phyloP scores from a whole-genome alignment of 306 rosid genomes.

The Lupinus albus region DNA sequence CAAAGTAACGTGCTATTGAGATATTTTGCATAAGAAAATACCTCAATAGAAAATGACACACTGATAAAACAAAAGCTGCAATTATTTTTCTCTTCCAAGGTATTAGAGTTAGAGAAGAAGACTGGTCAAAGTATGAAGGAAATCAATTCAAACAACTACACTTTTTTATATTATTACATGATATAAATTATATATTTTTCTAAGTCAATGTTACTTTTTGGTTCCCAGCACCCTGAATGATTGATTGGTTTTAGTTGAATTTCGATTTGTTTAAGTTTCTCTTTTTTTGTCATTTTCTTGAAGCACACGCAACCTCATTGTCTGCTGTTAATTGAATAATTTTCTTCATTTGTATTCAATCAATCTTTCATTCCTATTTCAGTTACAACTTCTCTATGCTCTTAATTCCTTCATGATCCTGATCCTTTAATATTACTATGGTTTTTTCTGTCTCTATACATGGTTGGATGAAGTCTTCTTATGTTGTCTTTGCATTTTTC shows the following conservation, averaged over 20 bases:
- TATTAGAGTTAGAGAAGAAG: not conserved
- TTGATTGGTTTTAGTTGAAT: slow-evolving; percentile 22
- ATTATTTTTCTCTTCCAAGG: not conserved
- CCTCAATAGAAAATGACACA: not conserved
- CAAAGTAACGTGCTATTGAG: not conserved
- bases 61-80: not conserved
- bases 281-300: slow-evolving; percentile 44
- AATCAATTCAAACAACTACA: not conserved
- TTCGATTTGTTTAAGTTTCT: slow-evolving; percentile 8
- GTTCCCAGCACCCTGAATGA: slow-evolving; percentile 12
- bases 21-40: not conserved
- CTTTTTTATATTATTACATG: not conserved
- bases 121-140: slow-evolving; percentile 5
- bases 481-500: slow-evolving; percentile 65
- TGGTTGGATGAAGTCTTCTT: slow-evolving; percentile 50
- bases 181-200: slow-evolving; percentile 2
- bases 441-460: slow-evolving; percentile 44
- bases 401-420: slow-evolving; percentile 36
- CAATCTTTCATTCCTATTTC: slow-evolving; percentile 26
- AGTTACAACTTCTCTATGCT: slow-evolving; percentile 27
- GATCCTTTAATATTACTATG: slow-evolving; percentile 29
- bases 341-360: slow-evolving; percentile 17
- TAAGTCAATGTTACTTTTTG: slow-evolving; percentile 33
- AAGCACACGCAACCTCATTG: slow-evolving; percentile 34
- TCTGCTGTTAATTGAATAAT: not conserved